Percentiles rank a stretch among this genome's conserved stretches.
These are phyloP conservation scores for Fusarium subtropicale DNA, from an alignment of 2,329 filamentous ascomycete species.

Conservation along the genomic window DNA sequence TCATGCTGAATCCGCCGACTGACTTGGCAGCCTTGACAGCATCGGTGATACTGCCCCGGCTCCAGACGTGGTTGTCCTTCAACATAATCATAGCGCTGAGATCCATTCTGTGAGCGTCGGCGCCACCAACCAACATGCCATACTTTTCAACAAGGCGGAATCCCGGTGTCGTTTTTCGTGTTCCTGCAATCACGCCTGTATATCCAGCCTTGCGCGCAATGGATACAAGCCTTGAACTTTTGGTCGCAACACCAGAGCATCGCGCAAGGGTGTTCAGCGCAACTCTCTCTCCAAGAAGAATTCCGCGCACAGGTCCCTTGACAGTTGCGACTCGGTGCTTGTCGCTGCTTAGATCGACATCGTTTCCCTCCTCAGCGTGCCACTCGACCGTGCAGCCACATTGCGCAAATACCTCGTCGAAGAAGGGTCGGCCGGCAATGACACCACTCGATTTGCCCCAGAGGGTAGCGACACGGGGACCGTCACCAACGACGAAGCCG, in stretches of 20 bases:
- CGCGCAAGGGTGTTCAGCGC: constrained; percentile 90
- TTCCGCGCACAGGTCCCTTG: constrained; percentile 78
- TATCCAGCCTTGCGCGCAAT: constrained; percentile 76
- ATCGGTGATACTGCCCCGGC: constrained; percentile 84
- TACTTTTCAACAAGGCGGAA: constrained; percentile 98
- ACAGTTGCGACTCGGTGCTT: constrained; percentile 82
- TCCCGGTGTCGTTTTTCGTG: constrained; percentile 95
- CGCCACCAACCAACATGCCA: constrained; percentile 93
- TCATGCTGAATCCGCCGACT: constrained; percentile 88
- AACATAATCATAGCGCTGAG: constrained; percentile 97
- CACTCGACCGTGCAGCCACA: constrained; percentile 92
- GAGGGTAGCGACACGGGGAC: constrained; percentile 71
- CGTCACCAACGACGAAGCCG: constrained; percentile 91
- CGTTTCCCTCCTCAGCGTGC: constrained; percentile 80
- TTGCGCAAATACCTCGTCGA: constrained; percentile 92
- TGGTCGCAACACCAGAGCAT: constrained; percentile 90
- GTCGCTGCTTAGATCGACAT: constrained; percentile 68
- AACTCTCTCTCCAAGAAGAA: constrained; percentile 93
- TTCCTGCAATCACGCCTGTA: constrained; percentile 87
- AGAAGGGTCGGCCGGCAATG: constrained; percentile 92
- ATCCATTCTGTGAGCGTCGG: constrained; percentile 92
- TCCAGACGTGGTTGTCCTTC: constrained; percentile 99
- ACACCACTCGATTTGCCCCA: constrained; percentile 80
- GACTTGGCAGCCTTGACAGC: constrained; percentile 87
- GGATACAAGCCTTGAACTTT: constrained; percentile 65